A percentile compares a stretch with the other conserved stretches of the same genome.
These are phyloP conservation scores for Starmerella cellae DNA, from an alignment of 805 yeast genomes.

Conservation along the genomic window DNA sequence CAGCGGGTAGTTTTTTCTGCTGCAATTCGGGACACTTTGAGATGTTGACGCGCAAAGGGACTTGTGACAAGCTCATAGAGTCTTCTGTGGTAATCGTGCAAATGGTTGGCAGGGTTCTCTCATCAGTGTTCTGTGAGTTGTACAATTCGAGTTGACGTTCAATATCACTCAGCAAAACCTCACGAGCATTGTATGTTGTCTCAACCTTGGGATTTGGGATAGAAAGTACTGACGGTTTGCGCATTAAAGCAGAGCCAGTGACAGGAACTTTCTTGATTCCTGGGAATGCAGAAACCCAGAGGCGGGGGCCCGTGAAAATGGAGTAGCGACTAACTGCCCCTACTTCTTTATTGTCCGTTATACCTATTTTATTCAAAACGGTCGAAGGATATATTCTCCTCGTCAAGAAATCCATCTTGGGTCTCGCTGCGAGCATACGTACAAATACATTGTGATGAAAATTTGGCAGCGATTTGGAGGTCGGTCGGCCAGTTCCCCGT, in stretches of 20 bases:
- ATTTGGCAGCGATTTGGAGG: conserved; percentile 7
- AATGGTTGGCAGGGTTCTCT: neutral
- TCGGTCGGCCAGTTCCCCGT: conserved; percentile 3
- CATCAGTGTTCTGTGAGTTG: neutral
- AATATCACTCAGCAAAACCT: conserved; percentile 7
- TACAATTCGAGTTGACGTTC: neutral
- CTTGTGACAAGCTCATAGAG: neutral
- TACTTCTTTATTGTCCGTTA: conserved; percentile 13
- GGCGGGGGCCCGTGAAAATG: conserved; percentile 8
- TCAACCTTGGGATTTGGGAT: neutral
- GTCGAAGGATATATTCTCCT: conserved; percentile 32
- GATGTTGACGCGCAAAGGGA: conserved; percentile 2
- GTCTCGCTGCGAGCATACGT: conserved; percentile 31
- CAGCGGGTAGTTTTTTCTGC: conserved; percentile 6
- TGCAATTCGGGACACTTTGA: neutral
- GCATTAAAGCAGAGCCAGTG: neutral
- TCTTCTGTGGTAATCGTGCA: neutral
- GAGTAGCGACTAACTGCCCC: conserved; percentile 10
- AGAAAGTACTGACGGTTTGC: neutral
- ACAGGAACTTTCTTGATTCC: neutral
- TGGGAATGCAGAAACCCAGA: conserved; percentile 6
- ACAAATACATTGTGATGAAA: conserved; percentile 31
- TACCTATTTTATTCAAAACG: conserved; percentile 28
- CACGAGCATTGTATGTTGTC: conserved; percentile 1
- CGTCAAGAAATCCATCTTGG: conserved; percentile 31